These are phyloP conservation scores for Penicillium soppii DNA, from an alignment of 495 filamentous ascomycete genomes.

Conservation along the genomic window DNA sequence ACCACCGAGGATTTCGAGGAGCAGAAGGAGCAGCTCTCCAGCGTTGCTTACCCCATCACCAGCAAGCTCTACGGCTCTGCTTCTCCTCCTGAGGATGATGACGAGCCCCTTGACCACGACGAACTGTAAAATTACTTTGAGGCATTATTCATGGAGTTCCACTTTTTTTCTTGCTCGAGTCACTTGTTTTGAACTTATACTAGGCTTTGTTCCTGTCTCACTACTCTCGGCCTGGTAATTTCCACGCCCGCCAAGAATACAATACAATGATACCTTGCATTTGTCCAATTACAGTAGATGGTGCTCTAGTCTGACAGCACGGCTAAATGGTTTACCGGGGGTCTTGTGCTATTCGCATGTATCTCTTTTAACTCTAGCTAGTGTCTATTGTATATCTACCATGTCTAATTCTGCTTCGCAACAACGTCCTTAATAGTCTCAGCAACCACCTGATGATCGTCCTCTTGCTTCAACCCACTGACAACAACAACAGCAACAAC, in stretches of 20 bases:
- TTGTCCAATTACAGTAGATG: neutral
- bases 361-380: no score
- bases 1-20: conserved; percentile 94
- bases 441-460: conserved; percentile 74
- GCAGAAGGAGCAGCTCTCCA: conserved; percentile 98
- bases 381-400: neutral
- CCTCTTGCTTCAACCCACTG: conserved; percentile 71
- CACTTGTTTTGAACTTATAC: conserved; percentile 16
- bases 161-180: conserved; percentile 23
- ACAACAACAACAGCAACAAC: conserved; percentile 73
- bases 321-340: no score
- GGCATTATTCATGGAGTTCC: conserved; percentile 47
- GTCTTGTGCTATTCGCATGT: no score
- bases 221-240: conserved; percentile 17
- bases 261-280: conserved; percentile 34
- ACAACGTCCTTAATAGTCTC: conserved; percentile 58
- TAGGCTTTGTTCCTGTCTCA: conserved; percentile 12
- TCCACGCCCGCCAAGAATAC: conserved; percentile 19
- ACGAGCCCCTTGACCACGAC: conserved; percentile 78
- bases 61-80: conserved; percentile 86
- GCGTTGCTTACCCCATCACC: conserved; percentile 97
- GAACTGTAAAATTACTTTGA: conserved; percentile 72
- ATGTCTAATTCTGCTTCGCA: conserved; percentile 15
- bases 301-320: no score
- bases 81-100: conserved; percentile 59